A percentile compares a stretch with the other conserved stretches of the same genome.
Evolutionary conservation across 2,329 filamentous ascomycete species (phyloP).

Genomic region (Pseudocercospora musae): DNA sequence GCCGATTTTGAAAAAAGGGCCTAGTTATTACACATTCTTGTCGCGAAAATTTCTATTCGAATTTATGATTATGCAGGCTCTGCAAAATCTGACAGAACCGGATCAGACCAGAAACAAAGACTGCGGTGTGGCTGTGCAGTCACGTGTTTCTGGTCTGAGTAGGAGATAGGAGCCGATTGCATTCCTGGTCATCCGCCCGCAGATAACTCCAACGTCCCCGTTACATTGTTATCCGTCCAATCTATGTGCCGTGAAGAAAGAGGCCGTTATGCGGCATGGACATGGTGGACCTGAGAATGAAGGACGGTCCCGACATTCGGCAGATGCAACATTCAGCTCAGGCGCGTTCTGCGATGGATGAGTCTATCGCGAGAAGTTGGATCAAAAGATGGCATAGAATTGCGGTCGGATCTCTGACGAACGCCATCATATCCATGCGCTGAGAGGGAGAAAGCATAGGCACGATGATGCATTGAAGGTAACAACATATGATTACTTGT

Average conservation of each 20-base stretch:
- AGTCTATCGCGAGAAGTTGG: neutral
- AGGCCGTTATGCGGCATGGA: neutral
- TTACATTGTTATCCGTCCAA: neutral
- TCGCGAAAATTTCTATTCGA: too few relatives aligned
- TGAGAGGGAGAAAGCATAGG: neutral
- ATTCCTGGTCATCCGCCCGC: neutral
- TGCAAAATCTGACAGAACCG: too few relatives aligned
- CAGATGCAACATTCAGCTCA: neutral
- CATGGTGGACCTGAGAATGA: neutral
- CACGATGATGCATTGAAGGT: neutral
- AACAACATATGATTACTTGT: constrained; percentile 2
- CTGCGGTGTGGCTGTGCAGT: too few relatives aligned
- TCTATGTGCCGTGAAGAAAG: neutral
- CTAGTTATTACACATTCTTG: too few relatives aligned
- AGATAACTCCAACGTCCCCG: neutral
- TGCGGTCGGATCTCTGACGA: neutral
- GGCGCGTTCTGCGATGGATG: neutral
- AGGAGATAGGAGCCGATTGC: too few relatives aligned
- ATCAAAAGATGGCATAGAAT: too few relatives aligned
- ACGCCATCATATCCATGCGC: neutral
- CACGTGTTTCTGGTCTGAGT: too few relatives aligned
- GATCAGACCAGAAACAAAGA: too few relatives aligned
- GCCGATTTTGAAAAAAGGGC: too few relatives aligned
- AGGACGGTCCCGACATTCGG: neutral
- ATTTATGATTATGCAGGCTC: too few relatives aligned